Percentiles rank a stretch among this genome's conserved stretches.
phyloP scores from a whole-genome alignment of 495 filamentous ascomycete species.

The Symbiotaphrina buchneri region DNA sequence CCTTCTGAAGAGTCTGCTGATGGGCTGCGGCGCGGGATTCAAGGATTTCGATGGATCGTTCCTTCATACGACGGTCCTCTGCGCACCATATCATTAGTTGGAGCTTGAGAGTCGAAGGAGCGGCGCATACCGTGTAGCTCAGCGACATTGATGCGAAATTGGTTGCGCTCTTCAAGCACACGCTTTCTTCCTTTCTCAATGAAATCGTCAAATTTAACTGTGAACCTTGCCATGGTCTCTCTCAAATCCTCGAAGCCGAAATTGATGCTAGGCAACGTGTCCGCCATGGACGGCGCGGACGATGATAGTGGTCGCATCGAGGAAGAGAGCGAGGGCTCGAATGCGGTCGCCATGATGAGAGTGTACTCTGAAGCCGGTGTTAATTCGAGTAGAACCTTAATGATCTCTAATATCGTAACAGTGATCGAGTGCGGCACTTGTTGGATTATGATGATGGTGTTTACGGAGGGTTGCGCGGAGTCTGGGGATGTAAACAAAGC shows the following conservation, averaged over 20 bases:
- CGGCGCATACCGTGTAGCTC: constrained; percentile 57
- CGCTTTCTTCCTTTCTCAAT: constrained; percentile 78
- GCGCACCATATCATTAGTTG: constrained; percentile 1
- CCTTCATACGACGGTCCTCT: constrained; percentile 84
- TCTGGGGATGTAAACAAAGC: too few species aligned
- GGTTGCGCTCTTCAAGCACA: constrained; percentile 78
- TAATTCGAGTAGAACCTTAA: too few species aligned
- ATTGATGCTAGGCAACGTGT: constrained; percentile 71
- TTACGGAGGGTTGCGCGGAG: too few species aligned
- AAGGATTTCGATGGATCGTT: constrained; percentile 67
- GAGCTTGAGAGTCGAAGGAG: neutral
- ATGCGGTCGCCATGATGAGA: constrained; percentile 31
- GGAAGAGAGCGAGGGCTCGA: constrained; percentile 57
- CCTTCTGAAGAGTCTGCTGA: constrained; percentile 61
- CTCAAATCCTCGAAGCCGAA: constrained; percentile 94
- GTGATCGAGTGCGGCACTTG: too few species aligned
- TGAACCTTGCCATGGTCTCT: constrained; percentile 87
- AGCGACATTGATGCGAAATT: constrained; percentile 73
- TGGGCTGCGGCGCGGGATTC: constrained; percentile 54
- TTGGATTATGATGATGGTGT: too few species aligned
- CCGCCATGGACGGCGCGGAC: constrained; percentile 42
- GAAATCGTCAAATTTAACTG: constrained; percentile 74
- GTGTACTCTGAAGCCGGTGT: too few species aligned
- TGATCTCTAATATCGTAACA: too few species aligned
- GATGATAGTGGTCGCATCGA: constrained; percentile 50